Percentiles rank a stretch among this genome's conserved stretches.
These are phyloP conservation scores for Biscogniauxia mediterranea DNA, from an alignment of 2,329 filamentous ascomycete species.

Conservation along the genomic window DNA sequence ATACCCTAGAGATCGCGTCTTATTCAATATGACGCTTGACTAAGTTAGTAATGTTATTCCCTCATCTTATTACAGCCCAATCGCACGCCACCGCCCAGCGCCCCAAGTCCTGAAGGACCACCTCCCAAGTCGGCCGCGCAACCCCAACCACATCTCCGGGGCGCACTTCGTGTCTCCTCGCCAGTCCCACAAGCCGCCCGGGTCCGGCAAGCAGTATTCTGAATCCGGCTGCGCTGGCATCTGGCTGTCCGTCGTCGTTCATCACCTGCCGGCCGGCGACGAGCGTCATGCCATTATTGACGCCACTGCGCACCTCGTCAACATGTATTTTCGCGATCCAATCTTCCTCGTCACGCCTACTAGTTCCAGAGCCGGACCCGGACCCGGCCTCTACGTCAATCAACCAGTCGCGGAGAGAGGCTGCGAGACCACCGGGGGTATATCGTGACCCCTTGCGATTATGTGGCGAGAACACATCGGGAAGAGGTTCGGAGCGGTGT, in stretches of 20 bases:
- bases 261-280: conserved; percentile 20
- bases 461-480: conserved; percentile 41
- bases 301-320: conserved; percentile 19
- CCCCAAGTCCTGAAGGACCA: conserved; percentile 30
- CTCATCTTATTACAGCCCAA: conserved; percentile 31
- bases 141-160: conserved; percentile 32
- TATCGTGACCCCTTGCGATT: conserved; percentile 35
- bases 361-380: conserved; percentile 13
- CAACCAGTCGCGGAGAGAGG: conserved; percentile 44
- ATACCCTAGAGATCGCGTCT: not conserved
- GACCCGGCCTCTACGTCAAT: conserved; percentile 39
- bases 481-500: conserved; percentile 27
- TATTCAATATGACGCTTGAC: not conserved
- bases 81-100: conserved; percentile 38
- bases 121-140: conserved; percentile 38
- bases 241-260: not conserved
- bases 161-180: conserved; percentile 25
- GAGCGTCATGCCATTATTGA: conserved; percentile 27
- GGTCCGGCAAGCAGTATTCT: conserved; percentile 29
- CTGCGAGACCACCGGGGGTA: conserved; percentile 40
- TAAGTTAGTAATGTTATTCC: not conserved
- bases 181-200: conserved; percentile 29
- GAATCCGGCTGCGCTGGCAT: not conserved
- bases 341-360: conserved; percentile 8
- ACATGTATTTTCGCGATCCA: conserved; percentile 17